A percentile compares a stretch with the other conserved stretches of the same genome.
phyloP scores from a whole-genome alignment of 2,329 filamentous ascomycete species.

The Pestalotiopsis fici region DNA sequence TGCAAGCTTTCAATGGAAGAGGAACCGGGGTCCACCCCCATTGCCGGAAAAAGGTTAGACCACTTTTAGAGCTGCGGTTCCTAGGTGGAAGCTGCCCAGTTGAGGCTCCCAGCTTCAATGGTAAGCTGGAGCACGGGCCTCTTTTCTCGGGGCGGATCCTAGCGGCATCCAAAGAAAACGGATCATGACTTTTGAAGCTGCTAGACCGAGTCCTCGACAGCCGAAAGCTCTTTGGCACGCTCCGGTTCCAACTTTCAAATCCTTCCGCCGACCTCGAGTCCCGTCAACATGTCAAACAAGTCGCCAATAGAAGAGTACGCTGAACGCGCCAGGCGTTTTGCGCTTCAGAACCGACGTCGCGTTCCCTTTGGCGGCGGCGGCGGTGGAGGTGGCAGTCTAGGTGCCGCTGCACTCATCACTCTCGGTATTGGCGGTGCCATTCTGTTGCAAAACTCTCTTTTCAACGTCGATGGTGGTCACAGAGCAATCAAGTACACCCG shows the following conservation, averaged over 20 bases:
- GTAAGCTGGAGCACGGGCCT: conserved; percentile 4
- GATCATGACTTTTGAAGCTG: conserved; percentile 15
- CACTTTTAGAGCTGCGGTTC: not conserved
- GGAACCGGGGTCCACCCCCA: not conserved
- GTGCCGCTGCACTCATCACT: conserved; percentile 39
- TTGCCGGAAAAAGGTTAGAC: conserved; percentile 11
- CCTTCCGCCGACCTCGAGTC: not conserved
- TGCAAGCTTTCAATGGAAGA: not conserved
- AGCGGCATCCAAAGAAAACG: conserved; percentile 14
- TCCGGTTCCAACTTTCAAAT: not conserved
- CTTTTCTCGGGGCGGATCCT: not conserved
- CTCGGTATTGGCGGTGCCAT: conserved; percentile 48
- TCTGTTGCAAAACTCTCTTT: conserved; percentile 62
- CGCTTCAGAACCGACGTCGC: conserved; percentile 28
- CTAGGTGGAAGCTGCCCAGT: not conserved
- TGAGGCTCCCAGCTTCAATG: not conserved
- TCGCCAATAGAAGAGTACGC: conserved; percentile 29
- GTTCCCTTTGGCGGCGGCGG: conserved; percentile 19
- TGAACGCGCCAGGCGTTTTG: conserved; percentile 12
- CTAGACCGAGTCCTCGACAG: not conserved
- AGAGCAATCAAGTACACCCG: conserved; percentile 98
- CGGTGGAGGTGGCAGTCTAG: conserved; percentile 42
- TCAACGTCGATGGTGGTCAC: conserved; percentile 95
- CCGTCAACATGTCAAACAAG: conserved; percentile 28
- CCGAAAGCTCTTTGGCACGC: not conserved